A percentile compares a stretch with the other conserved stretches of the same genome.
phyloP scores from a whole-genome alignment of 2,329 filamentous ascomycete genomes.

The Talaromyces funiculosus region DNA sequence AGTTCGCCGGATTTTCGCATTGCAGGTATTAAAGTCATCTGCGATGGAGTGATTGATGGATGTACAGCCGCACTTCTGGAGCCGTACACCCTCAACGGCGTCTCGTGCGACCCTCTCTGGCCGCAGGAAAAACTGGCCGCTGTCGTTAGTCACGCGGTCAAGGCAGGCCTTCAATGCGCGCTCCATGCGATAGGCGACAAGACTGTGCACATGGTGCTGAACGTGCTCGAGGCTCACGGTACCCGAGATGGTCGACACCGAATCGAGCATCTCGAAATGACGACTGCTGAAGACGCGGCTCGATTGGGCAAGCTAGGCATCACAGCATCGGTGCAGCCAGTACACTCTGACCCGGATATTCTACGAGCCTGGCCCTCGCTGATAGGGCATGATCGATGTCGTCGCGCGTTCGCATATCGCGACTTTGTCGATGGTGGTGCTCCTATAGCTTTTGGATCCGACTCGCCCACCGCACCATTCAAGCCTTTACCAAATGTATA shows the following conservation, averaged over 20 bases:
- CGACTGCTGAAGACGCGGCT: conserved; percentile 43
- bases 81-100: conserved; percentile 40
- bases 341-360: conserved; percentile 41
- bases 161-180: conserved; percentile 44
- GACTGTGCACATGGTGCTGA: conserved; percentile 43
- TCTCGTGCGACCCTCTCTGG: conserved; percentile 45
- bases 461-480: conserved; percentile 46
- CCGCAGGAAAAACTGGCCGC: conserved; percentile 36
- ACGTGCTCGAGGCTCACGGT: conserved; percentile 38
- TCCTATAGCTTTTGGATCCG: conserved; percentile 43
- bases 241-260: conserved; percentile 42
- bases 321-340: conserved; percentile 36
- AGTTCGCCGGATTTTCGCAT: conserved; percentile 41
- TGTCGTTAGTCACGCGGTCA: conserved; percentile 41
- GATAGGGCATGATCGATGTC: conserved; percentile 41
- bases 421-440: conserved; percentile 46
- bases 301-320: conserved; percentile 45
- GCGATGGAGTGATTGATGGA: conserved; percentile 47
- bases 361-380: conserved; percentile 45
- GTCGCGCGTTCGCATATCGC: conserved; percentile 47
- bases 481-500: conserved; percentile 45
- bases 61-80: conserved; percentile 47
- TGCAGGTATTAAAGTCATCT: conserved; percentile 47
- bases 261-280: conserved; percentile 49
- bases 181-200: conserved; percentile 50